phyloP scores from a whole-genome alignment of 1,284 basidiomycete genomes.

The Cystobasidiaceae sp. region DNA sequence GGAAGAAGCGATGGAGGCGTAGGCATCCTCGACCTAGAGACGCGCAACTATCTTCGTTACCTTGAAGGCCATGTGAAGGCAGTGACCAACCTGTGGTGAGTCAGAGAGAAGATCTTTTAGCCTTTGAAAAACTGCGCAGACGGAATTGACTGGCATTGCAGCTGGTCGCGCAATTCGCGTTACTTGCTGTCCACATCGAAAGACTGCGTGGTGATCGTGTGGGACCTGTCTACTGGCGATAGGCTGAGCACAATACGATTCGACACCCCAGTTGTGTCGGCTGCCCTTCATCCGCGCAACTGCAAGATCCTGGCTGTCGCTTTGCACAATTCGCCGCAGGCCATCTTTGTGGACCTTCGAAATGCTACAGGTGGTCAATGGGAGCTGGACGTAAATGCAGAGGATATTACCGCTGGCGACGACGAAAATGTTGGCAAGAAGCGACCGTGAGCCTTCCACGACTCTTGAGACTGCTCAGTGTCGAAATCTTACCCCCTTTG shows the following conservation, averaged over 20 bases:
- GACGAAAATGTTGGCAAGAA: neutral
- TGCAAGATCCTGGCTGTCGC: conserved; percentile 72
- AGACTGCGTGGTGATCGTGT: conserved; percentile 89
- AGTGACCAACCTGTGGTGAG: conserved; percentile 78
- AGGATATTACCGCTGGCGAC: neutral
- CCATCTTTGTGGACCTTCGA: conserved; percentile 70
- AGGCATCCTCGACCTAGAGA: conserved; percentile 87
- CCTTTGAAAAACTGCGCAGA: neutral
- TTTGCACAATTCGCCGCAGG: conserved; percentile 65
- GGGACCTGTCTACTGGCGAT: conserved; percentile 75
- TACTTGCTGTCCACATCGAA: conserved; percentile 81
- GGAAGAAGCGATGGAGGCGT: conserved; percentile 78
- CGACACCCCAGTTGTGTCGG: conserved; percentile 75
- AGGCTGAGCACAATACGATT: conserved; percentile 73
- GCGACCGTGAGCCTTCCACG: conserved; percentile 3
- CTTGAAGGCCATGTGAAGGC: conserved; percentile 86
- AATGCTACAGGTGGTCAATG: conserved; percentile 57
- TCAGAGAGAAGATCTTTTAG: conserved; percentile 35
- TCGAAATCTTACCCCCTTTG: neutral
- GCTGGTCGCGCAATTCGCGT: conserved; percentile 88
- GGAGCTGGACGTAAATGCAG: conserved; percentile 52
- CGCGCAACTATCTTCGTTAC: conserved; percentile 68
- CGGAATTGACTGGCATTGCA: conserved; percentile 44
- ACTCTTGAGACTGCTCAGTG: too few species aligned
- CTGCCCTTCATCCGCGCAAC: conserved; percentile 82